Base-by-base conservation (phyloP, 345 rosid genomes). In the Viola odorata region DNA sequence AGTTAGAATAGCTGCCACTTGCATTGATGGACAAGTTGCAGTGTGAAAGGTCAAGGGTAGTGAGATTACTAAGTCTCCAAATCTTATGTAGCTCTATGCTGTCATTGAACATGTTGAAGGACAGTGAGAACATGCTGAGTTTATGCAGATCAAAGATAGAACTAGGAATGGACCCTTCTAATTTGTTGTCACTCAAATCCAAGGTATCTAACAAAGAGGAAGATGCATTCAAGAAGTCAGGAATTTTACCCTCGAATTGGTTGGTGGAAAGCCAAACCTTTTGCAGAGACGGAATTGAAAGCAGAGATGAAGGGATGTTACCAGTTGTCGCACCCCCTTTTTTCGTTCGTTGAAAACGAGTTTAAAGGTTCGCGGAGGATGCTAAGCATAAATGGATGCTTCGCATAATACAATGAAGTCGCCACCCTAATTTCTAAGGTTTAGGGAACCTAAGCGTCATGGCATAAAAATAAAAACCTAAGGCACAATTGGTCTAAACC, bases 51-150 rank as follows among this genome's bases (percentile, higher is more conserved):
- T 55, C 55, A 40, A 65, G 41, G 1, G 32, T n/a, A 1, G 66
- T 65, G 52, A 79, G 82, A 50, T 75, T 72, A 32, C 0, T 3
- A 57, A 82, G 76, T 16, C 12, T 49, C 9, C 11, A 62, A 67
- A 80, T n/a, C 41, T 1, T 6, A 50, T 63, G 45, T 7, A 86
- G 56, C 0, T 45, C 52, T 9, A 78, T 38, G 0, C 79, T 42
- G 53, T 81, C 84, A 37, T 42, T 71, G 66, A 83, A 76, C 12
- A 69, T 85, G 73, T 85, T 83, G 63, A 17, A 81, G 49, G 80
- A 67, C 57, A 80, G 82, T 8, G 9, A 0, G n/a, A 82, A 79
- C 12, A 60, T 6, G 2, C 36, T 70, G 0, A 80, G 83, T 3
- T 53, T 55, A 13, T 0, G 50, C 16, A 82, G 58, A n/a, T 64